These are phyloP conservation scores for Fragaria vesca DNA, from an alignment of 306 rosid genomes.

Conservation along the genomic window DNA sequence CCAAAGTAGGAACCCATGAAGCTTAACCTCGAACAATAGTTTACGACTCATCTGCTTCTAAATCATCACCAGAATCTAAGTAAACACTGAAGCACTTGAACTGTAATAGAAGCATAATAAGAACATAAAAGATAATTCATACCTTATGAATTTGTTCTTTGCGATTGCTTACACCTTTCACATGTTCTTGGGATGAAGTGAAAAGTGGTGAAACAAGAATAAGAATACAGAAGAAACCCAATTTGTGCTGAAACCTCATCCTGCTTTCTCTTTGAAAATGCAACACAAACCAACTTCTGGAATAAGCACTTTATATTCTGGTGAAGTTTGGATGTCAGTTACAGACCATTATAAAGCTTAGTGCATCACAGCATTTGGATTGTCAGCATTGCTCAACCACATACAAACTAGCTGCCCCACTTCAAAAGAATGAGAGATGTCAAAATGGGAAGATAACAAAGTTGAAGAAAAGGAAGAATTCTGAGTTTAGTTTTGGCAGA, in stretches of 20 bases:
- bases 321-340: not conserved
- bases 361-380: slow-evolving; percentile 10
- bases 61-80: slow-evolving; percentile 1
- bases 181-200: slow-evolving; percentile 47
- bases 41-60: slow-evolving; percentile 50
- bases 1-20: slow-evolving; percentile 90
- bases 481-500: slow-evolving; percentile 5
- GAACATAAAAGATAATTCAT: not conserved
- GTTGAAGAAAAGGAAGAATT: slow-evolving; percentile 10
- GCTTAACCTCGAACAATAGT: slow-evolving; percentile 50
- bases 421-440: not conserved
- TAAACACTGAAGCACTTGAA: not conserved
- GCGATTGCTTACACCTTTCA: slow-evolving; percentile 22
- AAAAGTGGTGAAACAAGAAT: slow-evolving; percentile 34
- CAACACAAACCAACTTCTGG: slow-evolving; percentile 12
- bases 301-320: slow-evolving; percentile 14
- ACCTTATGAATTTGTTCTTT: slow-evolving; percentile 48
- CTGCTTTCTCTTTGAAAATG: slow-evolving; percentile 19
- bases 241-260: slow-evolving; percentile 41
- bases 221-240: slow-evolving; percentile 44
- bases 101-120: not conserved
- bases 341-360: not conserved
- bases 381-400: slow-evolving; percentile 17
- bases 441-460: not conserved
- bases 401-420: slow-evolving; percentile 4